Percentiles rank a stretch among this genome's conserved stretches.
These are phyloP conservation scores for Leccinum pellstonianum DNA, from an alignment of 768 basidiomycete genomes.

Conservation along the genomic window DNA sequence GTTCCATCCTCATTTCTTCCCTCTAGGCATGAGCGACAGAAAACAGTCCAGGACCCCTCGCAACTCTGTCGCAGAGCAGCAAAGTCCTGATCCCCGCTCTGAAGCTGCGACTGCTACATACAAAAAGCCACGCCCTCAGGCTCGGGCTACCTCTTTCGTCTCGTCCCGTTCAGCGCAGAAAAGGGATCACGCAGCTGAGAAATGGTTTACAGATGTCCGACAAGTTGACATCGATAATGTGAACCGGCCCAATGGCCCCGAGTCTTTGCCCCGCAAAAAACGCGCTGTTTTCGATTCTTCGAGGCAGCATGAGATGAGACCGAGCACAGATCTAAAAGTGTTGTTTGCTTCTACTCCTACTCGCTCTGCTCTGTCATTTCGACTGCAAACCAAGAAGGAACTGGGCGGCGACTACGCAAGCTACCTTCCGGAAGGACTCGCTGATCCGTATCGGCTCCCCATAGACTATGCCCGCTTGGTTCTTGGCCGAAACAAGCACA, in stretches of 20 bases:
- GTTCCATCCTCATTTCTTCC: background rate
- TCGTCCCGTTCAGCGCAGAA: constrained; percentile 21
- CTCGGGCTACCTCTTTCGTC: constrained; percentile 19
- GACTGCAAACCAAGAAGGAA: constrained; percentile 35
- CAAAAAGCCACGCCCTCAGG: constrained; percentile 3
- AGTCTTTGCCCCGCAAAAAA: constrained; percentile 5
- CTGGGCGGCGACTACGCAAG: constrained; percentile 52
- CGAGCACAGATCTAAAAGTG: constrained; percentile 21
- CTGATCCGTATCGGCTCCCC: constrained; percentile 35
- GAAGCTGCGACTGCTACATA: background rate
- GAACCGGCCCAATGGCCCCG: background rate
- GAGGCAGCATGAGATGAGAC: constrained; percentile 22
- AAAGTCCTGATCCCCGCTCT: background rate
- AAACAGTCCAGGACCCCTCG: constrained; percentile 4
- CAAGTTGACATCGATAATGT: constrained; percentile 16
- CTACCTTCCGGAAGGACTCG: constrained; percentile 35
- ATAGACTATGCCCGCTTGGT: constrained; percentile 42
- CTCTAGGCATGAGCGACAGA: constrained; percentile 21
- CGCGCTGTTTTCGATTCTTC: background rate
- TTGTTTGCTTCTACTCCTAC: constrained; percentile 16
- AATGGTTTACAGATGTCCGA: constrained; percentile 25
- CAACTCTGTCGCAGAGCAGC: constrained; percentile 3
- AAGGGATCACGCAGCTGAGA: constrained; percentile 23
- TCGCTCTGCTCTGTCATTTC: constrained; percentile 9
- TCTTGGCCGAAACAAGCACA: constrained; percentile 44